Percentiles rank a stretch among this genome's conserved stretches.
phyloP scores from a whole-genome alignment of 2,329 filamentous ascomycete genomes.

The Aureobasidium sp. region DNA sequence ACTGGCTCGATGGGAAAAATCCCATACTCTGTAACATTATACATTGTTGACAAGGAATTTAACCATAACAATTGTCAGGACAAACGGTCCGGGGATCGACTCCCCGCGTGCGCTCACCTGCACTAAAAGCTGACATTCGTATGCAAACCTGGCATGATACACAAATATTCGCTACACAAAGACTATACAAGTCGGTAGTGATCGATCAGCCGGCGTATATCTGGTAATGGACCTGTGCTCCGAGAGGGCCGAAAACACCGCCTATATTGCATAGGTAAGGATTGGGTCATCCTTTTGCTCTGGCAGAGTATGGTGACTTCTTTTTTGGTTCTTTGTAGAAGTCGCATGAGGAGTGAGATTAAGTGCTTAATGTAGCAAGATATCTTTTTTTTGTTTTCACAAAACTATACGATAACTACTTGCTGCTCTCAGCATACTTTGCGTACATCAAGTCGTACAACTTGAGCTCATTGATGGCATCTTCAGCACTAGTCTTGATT shows the following conservation, averaged over 20 bases:
- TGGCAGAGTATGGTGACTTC: too few species aligned
- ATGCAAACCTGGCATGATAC: neutral
- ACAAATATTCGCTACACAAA: neutral
- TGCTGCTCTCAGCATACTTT: slow-evolving; percentile 13
- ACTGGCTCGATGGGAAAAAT: too few species aligned
- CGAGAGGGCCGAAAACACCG: neutral
- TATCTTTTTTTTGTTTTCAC: neutral
- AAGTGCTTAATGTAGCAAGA: too few species aligned
- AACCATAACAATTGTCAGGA: neutral
- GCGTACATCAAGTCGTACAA: slow-evolving; percentile 24
- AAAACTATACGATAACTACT: neutral
- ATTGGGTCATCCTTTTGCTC: neutral
- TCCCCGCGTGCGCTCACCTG: neutral
- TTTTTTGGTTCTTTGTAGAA: too few species aligned
- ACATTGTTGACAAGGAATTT: too few species aligned
- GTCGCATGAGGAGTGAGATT: too few species aligned
- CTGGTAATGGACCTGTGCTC: neutral
- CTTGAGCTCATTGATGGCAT: slow-evolving; percentile 34
- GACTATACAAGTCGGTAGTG: neutral
- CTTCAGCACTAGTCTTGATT: slow-evolving; percentile 33
- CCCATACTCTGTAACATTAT: too few species aligned
- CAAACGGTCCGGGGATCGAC: neutral
- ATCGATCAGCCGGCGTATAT: neutral
- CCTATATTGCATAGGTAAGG: neutral
- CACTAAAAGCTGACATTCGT: neutral